Percentiles rank a stretch among this genome's conserved stretches.
These are phyloP conservation scores for Xylariaceae sp. DNA, from an alignment of 2,329 filamentous ascomycete genomes.

Conservation along the genomic window DNA sequence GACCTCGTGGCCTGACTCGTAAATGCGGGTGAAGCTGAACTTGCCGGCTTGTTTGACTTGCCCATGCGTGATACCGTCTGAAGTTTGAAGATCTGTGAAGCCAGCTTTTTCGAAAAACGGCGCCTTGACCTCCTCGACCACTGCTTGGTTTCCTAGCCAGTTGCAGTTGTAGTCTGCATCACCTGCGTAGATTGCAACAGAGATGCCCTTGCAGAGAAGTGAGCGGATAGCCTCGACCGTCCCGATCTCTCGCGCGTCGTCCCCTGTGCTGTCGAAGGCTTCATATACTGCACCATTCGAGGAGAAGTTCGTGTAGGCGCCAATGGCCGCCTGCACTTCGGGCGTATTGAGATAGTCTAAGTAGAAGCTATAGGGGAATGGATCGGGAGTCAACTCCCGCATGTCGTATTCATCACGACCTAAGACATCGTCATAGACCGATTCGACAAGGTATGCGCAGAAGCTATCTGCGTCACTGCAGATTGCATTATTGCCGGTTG, in stretches of 20 bases:
- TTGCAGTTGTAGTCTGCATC: constrained; percentile 36
- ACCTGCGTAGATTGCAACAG: constrained; percentile 30
- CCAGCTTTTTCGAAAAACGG: constrained; percentile 43
- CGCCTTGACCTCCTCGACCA: constrained; percentile 35
- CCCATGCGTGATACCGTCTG: constrained; percentile 46
- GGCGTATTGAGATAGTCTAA: constrained; percentile 56
- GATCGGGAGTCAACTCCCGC: constrained; percentile 52
- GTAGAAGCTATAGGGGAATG: constrained; percentile 57
- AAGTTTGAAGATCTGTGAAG: constrained; percentile 43
- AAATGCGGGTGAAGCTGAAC: constrained; percentile 49
- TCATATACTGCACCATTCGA: constrained; percentile 43
- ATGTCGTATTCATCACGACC: constrained; percentile 60
- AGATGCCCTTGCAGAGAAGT: constrained; percentile 22
- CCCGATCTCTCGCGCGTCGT: constrained; percentile 37
- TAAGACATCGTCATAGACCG: constrained; percentile 48
- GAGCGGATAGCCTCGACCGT: constrained; percentile 25
- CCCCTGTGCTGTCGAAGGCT: constrained; percentile 56
- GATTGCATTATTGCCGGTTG: constrained; percentile 46
- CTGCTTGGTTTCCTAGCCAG: constrained; percentile 30
- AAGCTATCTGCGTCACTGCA: constrained; percentile 55
- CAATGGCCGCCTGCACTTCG: constrained; percentile 54
- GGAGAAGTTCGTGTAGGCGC: constrained; percentile 59
- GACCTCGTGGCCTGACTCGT: constrained; percentile 40
- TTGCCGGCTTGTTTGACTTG: constrained; percentile 50
- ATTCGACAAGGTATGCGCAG: constrained; percentile 53